Conservation (phyloP, 768 basidiomycete species). For the Lactarius sanguifluus region DNA sequence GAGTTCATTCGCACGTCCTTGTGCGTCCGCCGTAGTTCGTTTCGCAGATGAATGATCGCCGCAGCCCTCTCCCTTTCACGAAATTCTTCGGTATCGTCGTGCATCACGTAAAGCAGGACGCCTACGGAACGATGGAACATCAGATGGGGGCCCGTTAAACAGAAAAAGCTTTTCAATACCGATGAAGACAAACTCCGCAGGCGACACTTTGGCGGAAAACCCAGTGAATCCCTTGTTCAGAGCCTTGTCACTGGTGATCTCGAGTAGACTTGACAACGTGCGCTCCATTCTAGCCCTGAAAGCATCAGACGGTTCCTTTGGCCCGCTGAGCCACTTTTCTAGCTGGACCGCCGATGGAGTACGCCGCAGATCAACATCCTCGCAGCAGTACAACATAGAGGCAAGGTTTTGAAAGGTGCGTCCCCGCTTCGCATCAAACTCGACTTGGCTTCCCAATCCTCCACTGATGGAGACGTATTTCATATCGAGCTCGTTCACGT, state of each 20-base stretch:
- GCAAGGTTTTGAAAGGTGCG: conserved; percentile 76
- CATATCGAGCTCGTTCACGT: conserved; percentile 59
- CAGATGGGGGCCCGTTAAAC: neutral
- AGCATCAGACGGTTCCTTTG: conserved; percentile 40
- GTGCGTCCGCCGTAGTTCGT: conserved; percentile 52
- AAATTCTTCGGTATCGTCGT: conserved; percentile 35
- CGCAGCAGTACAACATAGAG: conserved; percentile 66
- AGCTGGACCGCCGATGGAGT: conserved; percentile 51
- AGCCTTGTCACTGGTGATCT: conserved; percentile 44
- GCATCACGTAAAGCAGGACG: conserved; percentile 60
- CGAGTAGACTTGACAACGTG: conserved; percentile 54
- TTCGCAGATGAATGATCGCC: conserved; percentile 58
- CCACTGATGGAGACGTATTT: conserved; percentile 57
- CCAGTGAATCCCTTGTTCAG: conserved; percentile 37
- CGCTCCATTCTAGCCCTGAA: conserved; percentile 57
- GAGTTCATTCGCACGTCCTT: conserved; percentile 66
- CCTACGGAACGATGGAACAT: conserved; percentile 43
- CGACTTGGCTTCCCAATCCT: conserved; percentile 55
- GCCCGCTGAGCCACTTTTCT: conserved; percentile 44
- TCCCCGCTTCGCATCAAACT: conserved; percentile 68
- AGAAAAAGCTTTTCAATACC: conserved; percentile 46
- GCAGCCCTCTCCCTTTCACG: conserved; percentile 49
- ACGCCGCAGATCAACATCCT: conserved; percentile 48
- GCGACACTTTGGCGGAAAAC: conserved; percentile 62
- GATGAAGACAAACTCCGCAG: conserved; percentile 78